Percentiles rank a stretch among this genome's conserved stretches.
Conservation (phyloP, 2,329 filamentous ascomycete species). For the Diaporthe nobilis region DNA sequence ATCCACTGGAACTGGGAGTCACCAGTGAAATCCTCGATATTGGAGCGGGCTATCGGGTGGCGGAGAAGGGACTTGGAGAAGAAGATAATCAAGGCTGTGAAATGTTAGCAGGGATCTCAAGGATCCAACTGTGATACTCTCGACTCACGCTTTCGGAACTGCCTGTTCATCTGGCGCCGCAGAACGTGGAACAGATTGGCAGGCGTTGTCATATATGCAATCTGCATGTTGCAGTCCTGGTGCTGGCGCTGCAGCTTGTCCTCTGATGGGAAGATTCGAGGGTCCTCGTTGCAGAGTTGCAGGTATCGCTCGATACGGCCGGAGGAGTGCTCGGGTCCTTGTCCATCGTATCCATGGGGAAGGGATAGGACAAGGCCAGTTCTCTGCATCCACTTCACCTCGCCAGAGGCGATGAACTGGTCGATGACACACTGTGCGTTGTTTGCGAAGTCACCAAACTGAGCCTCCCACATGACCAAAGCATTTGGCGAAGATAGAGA, state of each 20-base stretch:
- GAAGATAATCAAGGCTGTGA: slow-evolving; percentile 91
- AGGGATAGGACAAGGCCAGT: slow-evolving; percentile 96
- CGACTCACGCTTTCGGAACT: slow-evolving; percentile 96
- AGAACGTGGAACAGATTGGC: slow-evolving; percentile 97
- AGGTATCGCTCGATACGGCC: slow-evolving; percentile 97
- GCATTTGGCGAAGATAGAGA: slow-evolving; percentile 97
- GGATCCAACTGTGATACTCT: slow-evolving; percentile 9
- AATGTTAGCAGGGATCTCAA: slow-evolving; percentile 44
- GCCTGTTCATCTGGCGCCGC: slow-evolving; percentile 97
- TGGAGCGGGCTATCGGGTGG: slow-evolving; percentile 91
- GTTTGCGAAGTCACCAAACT: slow-evolving; percentile 99
- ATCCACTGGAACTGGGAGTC: slow-evolving; percentile 98
- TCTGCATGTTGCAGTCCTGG: slow-evolving; percentile 99
- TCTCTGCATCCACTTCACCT: slow-evolving; percentile 98
- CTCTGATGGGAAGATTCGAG: slow-evolving; percentile 87
- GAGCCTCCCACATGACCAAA: slow-evolving; percentile 99
- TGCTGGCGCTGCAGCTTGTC: slow-evolving; percentile 97
- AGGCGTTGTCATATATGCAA: slow-evolving; percentile 96
- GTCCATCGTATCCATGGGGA: slow-evolving; percentile 97
- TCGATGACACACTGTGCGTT: slow-evolving; percentile 99
- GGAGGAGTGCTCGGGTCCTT: slow-evolving; percentile 98
- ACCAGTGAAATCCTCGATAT: slow-evolving; percentile 90
- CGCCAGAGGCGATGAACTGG: slow-evolving; percentile 97
- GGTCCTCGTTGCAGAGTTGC: slow-evolving; percentile 97
- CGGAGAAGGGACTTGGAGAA: slow-evolving; percentile 98